Conservation (phyloP, 2,329 filamentous ascomycete species). For the Mycosphaerella sp. region DNA sequence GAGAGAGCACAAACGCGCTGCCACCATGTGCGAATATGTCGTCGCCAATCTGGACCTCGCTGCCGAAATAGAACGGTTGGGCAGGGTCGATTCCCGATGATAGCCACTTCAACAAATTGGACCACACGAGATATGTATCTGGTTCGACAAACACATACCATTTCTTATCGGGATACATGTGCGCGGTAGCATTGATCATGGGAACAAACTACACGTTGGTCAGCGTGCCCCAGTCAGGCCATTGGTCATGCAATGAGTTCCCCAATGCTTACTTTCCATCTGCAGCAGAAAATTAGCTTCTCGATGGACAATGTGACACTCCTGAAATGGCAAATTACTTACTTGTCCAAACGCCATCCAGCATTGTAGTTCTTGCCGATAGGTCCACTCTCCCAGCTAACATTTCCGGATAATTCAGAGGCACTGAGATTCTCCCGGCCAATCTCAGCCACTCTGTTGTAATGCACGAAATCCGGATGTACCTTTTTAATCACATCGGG, state of each 20-base stretch:
- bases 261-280: neutral
- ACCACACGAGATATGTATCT: constrained; percentile 52
- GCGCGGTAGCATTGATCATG: constrained; percentile 30
- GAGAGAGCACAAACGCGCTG: constrained; percentile 39
- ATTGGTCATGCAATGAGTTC: neutral
- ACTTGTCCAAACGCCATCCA: constrained; percentile 37
- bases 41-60: constrained; percentile 44
- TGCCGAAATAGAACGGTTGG: constrained; percentile 49
- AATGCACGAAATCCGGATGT: constrained; percentile 35
- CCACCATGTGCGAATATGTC: constrained; percentile 39
- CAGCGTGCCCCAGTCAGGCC: no score
- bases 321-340: neutral
- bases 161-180: constrained; percentile 42
- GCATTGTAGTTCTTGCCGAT: constrained; percentile 29
- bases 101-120: constrained; percentile 50
- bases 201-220: constrained; percentile 48
- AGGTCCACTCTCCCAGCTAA: constrained; percentile 19
- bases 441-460: constrained; percentile 31
- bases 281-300: neutral
- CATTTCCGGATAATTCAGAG: constrained; percentile 24
- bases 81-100: constrained; percentile 41
- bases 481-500: constrained; percentile 26
- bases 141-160: constrained; percentile 57
- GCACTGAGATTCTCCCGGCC: constrained; percentile 30
- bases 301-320: no score